A percentile compares a stretch with the other conserved stretches of the same genome.
Conservation (phyloP, 2,329 filamentous ascomycete species). For the Xylariaceae sp. region DNA sequence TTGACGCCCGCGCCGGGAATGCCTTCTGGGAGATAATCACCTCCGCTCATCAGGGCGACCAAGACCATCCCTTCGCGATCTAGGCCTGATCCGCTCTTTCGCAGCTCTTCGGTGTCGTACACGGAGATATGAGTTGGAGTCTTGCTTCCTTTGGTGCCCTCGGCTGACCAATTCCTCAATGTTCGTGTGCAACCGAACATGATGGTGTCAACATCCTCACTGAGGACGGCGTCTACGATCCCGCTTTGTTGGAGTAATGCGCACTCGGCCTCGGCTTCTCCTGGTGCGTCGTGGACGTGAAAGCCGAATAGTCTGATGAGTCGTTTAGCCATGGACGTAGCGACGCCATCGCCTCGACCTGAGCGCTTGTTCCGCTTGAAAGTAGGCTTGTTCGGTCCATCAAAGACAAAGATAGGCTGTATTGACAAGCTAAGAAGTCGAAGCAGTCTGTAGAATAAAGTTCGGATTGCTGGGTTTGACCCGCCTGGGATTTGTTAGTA, state of each 20-base stretch:
- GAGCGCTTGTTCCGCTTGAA: conserved; percentile 87
- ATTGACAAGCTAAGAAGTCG: conserved; percentile 77
- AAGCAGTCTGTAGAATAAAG: conserved; percentile 87
- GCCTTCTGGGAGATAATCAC: conserved; percentile 89
- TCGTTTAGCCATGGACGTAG: conserved; percentile 78
- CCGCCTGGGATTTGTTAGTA: conserved; percentile 53
- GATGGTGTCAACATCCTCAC: conserved; percentile 94
- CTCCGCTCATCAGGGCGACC: conserved; percentile 91
- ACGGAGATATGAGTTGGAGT: conserved; percentile 83
- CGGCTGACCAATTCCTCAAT: conserved; percentile 80
- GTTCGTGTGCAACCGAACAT: conserved; percentile 91
- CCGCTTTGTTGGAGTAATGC: conserved; percentile 80
- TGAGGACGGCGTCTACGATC: conserved; percentile 89
- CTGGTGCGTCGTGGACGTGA: conserved; percentile 81
- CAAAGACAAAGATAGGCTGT: conserved; percentile 87
- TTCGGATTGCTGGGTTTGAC: conserved; percentile 85
- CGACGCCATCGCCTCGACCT: conserved; percentile 64
- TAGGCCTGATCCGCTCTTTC: conserved; percentile 58
- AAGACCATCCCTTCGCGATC: conserved; percentile 90
- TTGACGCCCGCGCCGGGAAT: conserved; percentile 87
- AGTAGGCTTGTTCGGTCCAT: conserved; percentile 80
- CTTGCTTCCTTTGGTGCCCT: conserved; percentile 64
- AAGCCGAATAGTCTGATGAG: conserved; percentile 86
- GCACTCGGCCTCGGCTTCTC: conserved; percentile 95
- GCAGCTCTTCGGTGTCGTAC: conserved; percentile 67